Evolutionary conservation across 768 basidiomycete genomes (phyloP), one percentile per base, ranked within the genome.

Genomic region (Plicaturopsis crispa): DNA sequence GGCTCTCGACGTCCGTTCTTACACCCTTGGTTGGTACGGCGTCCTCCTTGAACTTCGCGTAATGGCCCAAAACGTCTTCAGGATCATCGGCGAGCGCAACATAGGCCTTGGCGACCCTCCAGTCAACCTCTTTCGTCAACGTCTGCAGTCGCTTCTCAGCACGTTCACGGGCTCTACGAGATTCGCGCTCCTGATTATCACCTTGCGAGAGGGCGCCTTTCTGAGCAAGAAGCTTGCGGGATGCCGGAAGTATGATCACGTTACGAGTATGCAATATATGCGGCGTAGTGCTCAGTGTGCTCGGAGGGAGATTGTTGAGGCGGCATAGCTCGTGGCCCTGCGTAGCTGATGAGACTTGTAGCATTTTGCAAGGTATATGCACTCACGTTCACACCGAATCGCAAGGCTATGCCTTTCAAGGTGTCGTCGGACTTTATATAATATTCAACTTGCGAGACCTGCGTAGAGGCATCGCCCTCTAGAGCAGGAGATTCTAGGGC

Each of bases 231-330:
- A 37, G 17, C 31, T 39, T 42, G 6, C 52, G 42, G 14, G 64
- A 63, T 2, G 68, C 60, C 1, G 81, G 81, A 7, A 85, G 62
- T 12, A 63, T 52, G 40, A 87, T 56, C 43, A 62, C 72, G 1
- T 65, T 60, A 4, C 83, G 74, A 1, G 84, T 85, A 54, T 85
- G 83, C 12, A 87, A 62, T 6, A 87, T 61, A 50, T 86, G 81
- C 5, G 85, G 84, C 0, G 77, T 85, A 0, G 79, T 84, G 41
- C 63, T 72, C 14, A 87, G 58, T 3, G 80, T 77, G 49, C 71
- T 80, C 4, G 65, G 57, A 0, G 84, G 79, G 10, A 88, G 68
- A 31, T 69, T 70, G 51, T 87, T 88, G 11, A 84, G 58, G 14
- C 61, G 72, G 51, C 82, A 84, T 3, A 88, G 62, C 24, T 70